Evolutionary conservation across 805 yeast species (phyloP), one percentile per base, ranked within the genome.

Genomic region (Lipomyces japonicus): DNA sequence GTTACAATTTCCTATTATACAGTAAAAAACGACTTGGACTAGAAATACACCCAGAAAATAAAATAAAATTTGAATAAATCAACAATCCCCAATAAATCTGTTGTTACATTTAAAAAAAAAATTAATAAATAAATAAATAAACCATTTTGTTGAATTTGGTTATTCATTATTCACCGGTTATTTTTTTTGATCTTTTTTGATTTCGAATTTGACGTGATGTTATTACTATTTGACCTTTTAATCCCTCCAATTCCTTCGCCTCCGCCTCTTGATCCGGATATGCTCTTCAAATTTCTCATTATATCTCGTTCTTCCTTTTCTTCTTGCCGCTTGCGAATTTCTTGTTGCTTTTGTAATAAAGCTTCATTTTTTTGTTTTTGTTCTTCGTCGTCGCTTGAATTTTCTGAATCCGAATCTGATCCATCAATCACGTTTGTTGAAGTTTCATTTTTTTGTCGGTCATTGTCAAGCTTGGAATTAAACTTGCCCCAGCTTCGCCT

Each of bases 401-500:
- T 44, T 4, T 12, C 44, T 19, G 42, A 34, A 35, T 37, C 51
- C 38, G 30, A 2, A 12, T 14, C 12, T 5, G 22, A 4, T 4
- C 6, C 31, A 12, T 9, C 14, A n/a, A 14, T 21, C 5, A 32
- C 18, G 14, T 6, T n/a, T 14, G 12, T 23, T 6, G 9, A 6
- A n/a, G 26, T 7, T 30, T 12, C 14, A 30, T 30, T 30, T 30
- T 14, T 30, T 30, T 30, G 34, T n/a, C n/a, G n/a, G n/a, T 30
- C 34, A n/a, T n/a, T n/a, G n/a, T n/a, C n/a, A n/a, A n/a, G n/a
- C n/a, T n/a, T n/a, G n/a, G n/a, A n/a, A 25, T 44, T 48, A 12
- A 46, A 51, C 42, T 24, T 60, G 43, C 53, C 62, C 62, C 48
- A 58, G 35, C 44, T 62, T 50, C 44, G 48, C 44, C 61, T 61